Base-by-base conservation (phyloP, 495 filamentous ascomycete species). In the Pyrenopolyporus hunteri region DNA sequence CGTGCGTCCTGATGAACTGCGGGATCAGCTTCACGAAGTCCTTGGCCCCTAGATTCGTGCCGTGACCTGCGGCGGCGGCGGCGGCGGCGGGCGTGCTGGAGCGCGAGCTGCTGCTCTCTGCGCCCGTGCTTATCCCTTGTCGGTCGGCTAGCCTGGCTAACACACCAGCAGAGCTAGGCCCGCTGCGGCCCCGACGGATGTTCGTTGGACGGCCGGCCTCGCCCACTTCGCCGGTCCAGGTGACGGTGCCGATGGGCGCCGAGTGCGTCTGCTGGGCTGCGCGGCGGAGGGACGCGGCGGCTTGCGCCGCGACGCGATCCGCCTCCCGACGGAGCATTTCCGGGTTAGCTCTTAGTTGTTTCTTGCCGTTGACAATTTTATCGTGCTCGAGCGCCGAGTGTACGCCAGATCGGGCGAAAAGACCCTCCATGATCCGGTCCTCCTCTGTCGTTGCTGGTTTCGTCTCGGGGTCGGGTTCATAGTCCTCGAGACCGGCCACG, bases 191-290 rank as follows among this genome's bases (percentile, higher is more conserved):
- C 0, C 76, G 73, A 17, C 76, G 72, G 14, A 69, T 63, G 22
- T 75, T 75, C 8, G 43, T 40, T 2, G 82, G 82, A 3, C 78
- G 70, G 17, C 93, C 93, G 2, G 85, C 88, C 26, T 85, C 78
- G 6, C 94, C 94, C 36, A 87, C 82, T 52, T 85, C 80, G 7
- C 94, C 94, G 0, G 94, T 98, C 94, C 94, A 98, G 1, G 94
- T 98, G 10, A 93, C 89, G 0, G 89, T 89, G 31, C 93, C 94
- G 42, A 93, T 85, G 0, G 89, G 88, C 1, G 91, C 78, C 2
- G 76, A 81, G 16, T 84, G 81, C 1, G 92, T 91, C 7, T 82
- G 79, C 72, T 92, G 85, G 29, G 84, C 85, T 19, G 91, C 88
- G 39, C 83, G 84, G 23, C 85, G 85, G 2, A 98, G 85, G 58